These are phyloP conservation scores for Nakaseomyces delphensis DNA, from an alignment of 1,139 yeast genomes.

Conservation along the genomic window DNA sequence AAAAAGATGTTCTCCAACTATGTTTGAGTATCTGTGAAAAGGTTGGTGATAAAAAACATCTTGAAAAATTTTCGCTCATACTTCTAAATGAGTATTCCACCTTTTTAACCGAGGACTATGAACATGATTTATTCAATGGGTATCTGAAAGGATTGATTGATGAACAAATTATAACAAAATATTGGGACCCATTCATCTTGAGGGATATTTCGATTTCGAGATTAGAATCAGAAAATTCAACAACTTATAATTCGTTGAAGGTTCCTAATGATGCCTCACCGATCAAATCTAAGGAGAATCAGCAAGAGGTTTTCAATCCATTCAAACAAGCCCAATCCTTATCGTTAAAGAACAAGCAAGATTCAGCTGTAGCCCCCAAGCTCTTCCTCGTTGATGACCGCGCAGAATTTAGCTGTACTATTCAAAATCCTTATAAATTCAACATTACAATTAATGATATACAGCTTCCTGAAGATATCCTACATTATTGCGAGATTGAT, in stretches of 20 bases:
- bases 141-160: conserved; percentile 23
- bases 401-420: conserved; percentile 43
- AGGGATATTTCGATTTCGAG: conserved; percentile 40
- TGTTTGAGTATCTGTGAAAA: conserved; percentile 48
- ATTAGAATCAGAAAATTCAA: conserved; percentile 14
- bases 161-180: conserved; percentile 29
- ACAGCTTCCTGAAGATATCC: conserved; percentile 34
- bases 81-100: conserved; percentile 49
- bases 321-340: conserved; percentile 16
- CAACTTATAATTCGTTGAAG: conserved; percentile 9
- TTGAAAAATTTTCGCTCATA: conserved; percentile 42
- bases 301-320: conserved; percentile 28
- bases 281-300: conserved; percentile 7
- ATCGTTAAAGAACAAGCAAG: conserved; percentile 25
- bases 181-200: conserved; percentile 67
- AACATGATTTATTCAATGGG: conserved; percentile 29
- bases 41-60: conserved; percentile 40
- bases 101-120: conserved; percentile 44
- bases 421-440: conserved; percentile 79
- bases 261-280: conserved; percentile 11
- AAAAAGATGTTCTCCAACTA: conserved; percentile 48
- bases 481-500: conserved; percentile 28
- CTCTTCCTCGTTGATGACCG: conserved; percentile 47
- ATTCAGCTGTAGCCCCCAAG: conserved; percentile 13
- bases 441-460: conserved; percentile 56